Base-by-base conservation (phyloP, 768 basidiomycete species). In the Pleurotus djamor region DNA sequence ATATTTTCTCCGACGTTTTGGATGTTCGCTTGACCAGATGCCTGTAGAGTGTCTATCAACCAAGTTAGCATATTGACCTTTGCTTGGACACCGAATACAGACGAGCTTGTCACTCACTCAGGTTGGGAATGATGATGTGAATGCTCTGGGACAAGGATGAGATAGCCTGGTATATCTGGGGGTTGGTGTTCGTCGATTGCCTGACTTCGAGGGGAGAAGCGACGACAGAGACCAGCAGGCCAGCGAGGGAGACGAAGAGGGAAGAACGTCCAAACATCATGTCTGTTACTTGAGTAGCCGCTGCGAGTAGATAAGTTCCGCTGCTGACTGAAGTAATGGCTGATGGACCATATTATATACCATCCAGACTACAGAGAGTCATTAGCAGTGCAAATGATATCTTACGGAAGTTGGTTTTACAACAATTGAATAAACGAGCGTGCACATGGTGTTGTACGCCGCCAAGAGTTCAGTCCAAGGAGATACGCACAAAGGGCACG, bases 151-250 rank as follows among this genome's bases (percentile, higher is more conserved):
- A 66, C 37, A 76, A 67, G 3, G n/a, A 37, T 50, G 68, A 68
- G 59, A 76, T 59, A 34, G 69, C 65, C 28, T 61, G 51, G 32
- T 60, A 57, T 58, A 75, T 73, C 5, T 65, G 66, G 14, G 63
- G 44, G 48, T 74, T 74, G 49, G 72, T 75, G 61, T 74, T 75
- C 21, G 69, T 67, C 36, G 67, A 44, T 64, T 74, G 73, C 57
- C 73, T 69, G 44, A 62, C 45, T 41, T 51, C 37, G 57, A 75
- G 65, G 36, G 68, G 67, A 54, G 67, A 70, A 41, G 73, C 74
- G 45, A 71, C 59, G 32, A 62, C 70, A 41, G 67, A 59, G 32
- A 66, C 65, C 47, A 68, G 64, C 21, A 28, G 21, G 21, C 68
- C 65, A 17, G 69, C 66, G 36, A 76, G 65, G 41, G 69, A 63